Percentiles rank a stretch among this genome's conserved stretches.
These are phyloP conservation scores for Heliamphora exappendiculata DNA, from an alignment of 148 eudicot genomes.

Conservation along the genomic window DNA sequence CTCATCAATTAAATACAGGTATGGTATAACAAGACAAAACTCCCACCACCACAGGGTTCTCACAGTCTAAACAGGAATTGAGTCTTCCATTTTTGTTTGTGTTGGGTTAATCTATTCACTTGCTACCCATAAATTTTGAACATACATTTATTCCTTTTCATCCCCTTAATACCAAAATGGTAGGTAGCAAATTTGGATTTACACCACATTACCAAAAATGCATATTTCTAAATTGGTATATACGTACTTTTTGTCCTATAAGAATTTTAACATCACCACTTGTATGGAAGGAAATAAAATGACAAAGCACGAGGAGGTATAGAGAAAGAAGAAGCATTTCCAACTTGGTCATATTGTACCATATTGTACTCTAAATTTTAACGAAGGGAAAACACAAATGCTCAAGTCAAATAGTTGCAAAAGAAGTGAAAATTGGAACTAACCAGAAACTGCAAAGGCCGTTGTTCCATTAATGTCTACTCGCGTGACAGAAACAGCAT, in stretches of 20 bases:
- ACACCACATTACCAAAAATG: not conserved
- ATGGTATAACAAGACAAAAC: not conserved
- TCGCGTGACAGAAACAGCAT: slow-evolving; percentile 54
- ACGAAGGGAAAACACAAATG: not conserved
- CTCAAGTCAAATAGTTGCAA: not conserved
- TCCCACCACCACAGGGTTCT: not conserved
- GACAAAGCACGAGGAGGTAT: not conserved
- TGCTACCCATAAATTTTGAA: not conserved
- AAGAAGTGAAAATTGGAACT: slow-evolving; percentile 13
- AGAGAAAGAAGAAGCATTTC: not conserved
- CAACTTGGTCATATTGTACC: not conserved
- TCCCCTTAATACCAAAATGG: not conserved
- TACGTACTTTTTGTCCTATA: not conserved
- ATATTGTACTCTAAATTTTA: not conserved
- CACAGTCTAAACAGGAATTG: not conserved
- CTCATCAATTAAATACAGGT: not conserved
- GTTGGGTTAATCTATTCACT: not conserved
- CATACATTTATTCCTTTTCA: not conserved
- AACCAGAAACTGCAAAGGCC: slow-evolving; percentile 86
- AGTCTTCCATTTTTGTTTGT: not conserved
- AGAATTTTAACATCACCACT: not conserved
- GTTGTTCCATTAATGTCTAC: slow-evolving; percentile 74
- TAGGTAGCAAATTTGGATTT: not conserved
- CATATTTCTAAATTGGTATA: not conserved
- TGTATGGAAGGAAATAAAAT: not conserved